Percentiles rank a stretch among this genome's conserved stretches.
These are phyloP conservation scores for Lachnum nothofagi DNA, from an alignment of 2,329 filamentous ascomycete species.

Conservation along the genomic window DNA sequence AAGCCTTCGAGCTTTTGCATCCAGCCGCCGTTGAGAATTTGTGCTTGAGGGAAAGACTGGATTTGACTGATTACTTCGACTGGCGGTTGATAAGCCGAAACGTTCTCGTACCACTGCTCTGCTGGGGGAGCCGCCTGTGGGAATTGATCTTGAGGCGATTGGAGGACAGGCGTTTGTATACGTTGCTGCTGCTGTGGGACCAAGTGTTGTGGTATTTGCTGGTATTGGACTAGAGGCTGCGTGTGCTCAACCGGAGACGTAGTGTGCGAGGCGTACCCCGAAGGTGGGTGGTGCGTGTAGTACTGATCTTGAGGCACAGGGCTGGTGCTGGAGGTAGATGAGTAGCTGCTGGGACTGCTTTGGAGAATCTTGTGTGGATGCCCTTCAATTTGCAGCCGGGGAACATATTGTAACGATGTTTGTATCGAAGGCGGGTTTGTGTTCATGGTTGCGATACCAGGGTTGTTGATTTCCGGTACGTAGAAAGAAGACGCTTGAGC, in stretches of 20 bases:
- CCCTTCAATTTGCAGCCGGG: constrained; percentile 36
- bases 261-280: constrained; percentile 45
- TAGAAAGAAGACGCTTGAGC: constrained; percentile 38
- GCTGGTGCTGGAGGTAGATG: constrained; percentile 49
- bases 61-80: constrained; percentile 54
- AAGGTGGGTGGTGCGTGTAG: constrained; percentile 52
- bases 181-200: constrained; percentile 19
- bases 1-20: constrained; percentile 49
- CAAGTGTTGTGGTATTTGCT: constrained; percentile 28
- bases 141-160: constrained; percentile 37
- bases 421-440: constrained; percentile 45
- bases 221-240: constrained; percentile 36
- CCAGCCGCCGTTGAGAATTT: constrained; percentile 50
- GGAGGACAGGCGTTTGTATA: constrained; percentile 28
- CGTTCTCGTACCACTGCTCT: constrained; percentile 48
- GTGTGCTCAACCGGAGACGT: constrained; percentile 44
- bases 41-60: constrained; percentile 45
- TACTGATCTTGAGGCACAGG: constrained; percentile 50
- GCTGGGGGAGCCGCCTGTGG: constrained; percentile 39
- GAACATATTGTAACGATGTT: constrained; percentile 43
- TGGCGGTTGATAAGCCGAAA: constrained; percentile 51
- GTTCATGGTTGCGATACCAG: constrained; percentile 58
- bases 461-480: constrained; percentile 57
- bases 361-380: constrained; percentile 47
- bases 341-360: constrained; percentile 56